These are phyloP conservation scores for Aaosphaeria arxii DNA, from an alignment of 2,329 filamentous ascomycete species.

Conservation along the genomic window DNA sequence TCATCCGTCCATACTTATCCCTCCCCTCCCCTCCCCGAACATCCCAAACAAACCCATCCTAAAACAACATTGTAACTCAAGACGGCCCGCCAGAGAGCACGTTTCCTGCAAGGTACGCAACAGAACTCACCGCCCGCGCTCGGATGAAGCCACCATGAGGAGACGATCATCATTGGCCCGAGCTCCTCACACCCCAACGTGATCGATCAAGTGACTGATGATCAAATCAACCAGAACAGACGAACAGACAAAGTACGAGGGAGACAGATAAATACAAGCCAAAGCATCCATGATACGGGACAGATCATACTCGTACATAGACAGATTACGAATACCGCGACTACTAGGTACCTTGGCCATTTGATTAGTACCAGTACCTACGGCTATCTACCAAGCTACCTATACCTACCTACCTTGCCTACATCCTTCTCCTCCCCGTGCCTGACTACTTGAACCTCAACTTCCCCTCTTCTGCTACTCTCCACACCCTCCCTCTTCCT, in stretches of 20 bases:
- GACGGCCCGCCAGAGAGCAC: not conserved
- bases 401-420: constrained; percentile 18
- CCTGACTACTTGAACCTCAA: constrained; percentile 22
- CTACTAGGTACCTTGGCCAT: no score
- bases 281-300: no score
- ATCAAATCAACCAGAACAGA: no score
- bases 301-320: no score
- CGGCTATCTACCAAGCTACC: not conserved
- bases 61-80: no score
- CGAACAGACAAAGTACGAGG: no score
- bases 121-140: constrained; percentile 11
- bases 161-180: constrained; percentile 21
- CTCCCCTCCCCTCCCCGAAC: constrained; percentile 1
- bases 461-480: constrained; percentile 8
- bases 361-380: no score
- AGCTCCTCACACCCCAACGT: constrained; percentile 21
- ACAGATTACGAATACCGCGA: no score
- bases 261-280: no score
- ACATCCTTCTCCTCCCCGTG: constrained; percentile 15
- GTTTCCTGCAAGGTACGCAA: constrained; percentile 26
- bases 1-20: not conserved
- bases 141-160: constrained; percentile 6
- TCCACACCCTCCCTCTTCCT: constrained; percentile 17
- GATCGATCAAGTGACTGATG: no score
- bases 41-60: not conserved